Base-by-base conservation (phyloP, 1,139 yeast genomes). In the Blastobotrys proliferans region DNA sequence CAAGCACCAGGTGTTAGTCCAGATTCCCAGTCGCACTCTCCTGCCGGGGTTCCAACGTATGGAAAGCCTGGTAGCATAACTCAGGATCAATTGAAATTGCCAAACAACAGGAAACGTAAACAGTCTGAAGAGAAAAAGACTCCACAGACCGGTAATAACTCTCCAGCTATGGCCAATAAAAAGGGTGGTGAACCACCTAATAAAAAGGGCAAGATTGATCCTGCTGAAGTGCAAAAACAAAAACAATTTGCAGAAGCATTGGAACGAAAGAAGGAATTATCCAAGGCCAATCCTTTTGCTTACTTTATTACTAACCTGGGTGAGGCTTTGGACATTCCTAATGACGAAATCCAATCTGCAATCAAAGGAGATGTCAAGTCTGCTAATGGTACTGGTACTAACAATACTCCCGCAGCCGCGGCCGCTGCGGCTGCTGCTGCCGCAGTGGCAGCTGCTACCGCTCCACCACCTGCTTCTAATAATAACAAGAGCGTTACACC, bases 71-170 rank as follows among this genome's bases (percentile, higher is more conserved):
- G 53, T 3, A 13, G n/a, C 9, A 38, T 58, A 9, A 56, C 61
- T 11, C 45, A 58, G 2, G 63, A 59, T 29, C 63, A 58, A 50
- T 47, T 58, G 43, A 57, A 55, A 43, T 49, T 58, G 27, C 63
- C 63, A 3, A 52, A 54, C 4, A 48, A 44, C 9, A 48, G 55
- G 29, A 59, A 59, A 50, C 50, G 63, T 18, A 56, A 56, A 48
- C 48, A 33, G 16, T 28, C 34, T 3, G 41, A 37, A 51, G 13
- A 43, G 40, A 28, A 47, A 47, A 11, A 18, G 39, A 17, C 38
- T 21, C 35, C 35, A 16, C 34, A 25, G 11, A 6, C 20, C 13
- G 25, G 27, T 18, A 30, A 20, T 10, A 9, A 33, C 5, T 11
- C 29, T 3, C 20, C 35, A 3, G 38, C 47, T 5, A 28, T 43